phyloP scores from a whole-genome alignment of 1,139 yeast genomes.

The Kurtzmaniella quercitrusa region DNA sequence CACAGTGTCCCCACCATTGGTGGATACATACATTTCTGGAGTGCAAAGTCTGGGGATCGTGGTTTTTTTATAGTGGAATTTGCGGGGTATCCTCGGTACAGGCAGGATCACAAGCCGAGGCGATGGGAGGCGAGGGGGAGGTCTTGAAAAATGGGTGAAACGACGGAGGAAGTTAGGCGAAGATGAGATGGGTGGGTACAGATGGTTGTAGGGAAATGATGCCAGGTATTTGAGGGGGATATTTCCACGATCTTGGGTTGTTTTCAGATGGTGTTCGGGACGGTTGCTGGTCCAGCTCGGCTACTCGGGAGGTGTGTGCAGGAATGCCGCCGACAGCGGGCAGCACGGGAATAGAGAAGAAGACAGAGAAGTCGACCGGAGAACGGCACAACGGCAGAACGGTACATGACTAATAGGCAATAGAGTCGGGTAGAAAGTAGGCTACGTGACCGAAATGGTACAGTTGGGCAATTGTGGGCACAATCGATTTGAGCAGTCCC shows the following conservation, averaged over 20 bases:
- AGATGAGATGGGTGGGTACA: neutral
- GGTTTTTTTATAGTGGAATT: neutral
- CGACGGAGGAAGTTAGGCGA: neutral
- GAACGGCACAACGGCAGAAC: no score
- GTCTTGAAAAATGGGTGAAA: neutral
- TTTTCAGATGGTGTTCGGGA: neutral
- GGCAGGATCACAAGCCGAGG: conserved; percentile 1
- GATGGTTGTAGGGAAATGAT: no score
- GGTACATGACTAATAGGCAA: no score
- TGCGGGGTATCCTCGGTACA: neutral
- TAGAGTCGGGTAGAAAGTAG: no score
- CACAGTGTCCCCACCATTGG: no score
- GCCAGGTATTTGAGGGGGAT: neutral
- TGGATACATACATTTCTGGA: neutral
- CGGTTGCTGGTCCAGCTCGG: neutral
- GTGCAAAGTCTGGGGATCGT: neutral
- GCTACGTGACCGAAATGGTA: no score
- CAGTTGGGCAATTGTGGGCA: no score
- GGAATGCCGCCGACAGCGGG: neutral
- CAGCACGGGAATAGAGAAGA: neutral
- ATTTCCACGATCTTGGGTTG: neutral
- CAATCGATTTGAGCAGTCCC: no score
- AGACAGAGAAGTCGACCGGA: no score
- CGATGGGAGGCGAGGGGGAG: neutral
- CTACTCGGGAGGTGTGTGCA: neutral